Evolutionary conservation across 306 rosid species (phyloP).

Genomic region (Vigna unguiculata): DNA sequence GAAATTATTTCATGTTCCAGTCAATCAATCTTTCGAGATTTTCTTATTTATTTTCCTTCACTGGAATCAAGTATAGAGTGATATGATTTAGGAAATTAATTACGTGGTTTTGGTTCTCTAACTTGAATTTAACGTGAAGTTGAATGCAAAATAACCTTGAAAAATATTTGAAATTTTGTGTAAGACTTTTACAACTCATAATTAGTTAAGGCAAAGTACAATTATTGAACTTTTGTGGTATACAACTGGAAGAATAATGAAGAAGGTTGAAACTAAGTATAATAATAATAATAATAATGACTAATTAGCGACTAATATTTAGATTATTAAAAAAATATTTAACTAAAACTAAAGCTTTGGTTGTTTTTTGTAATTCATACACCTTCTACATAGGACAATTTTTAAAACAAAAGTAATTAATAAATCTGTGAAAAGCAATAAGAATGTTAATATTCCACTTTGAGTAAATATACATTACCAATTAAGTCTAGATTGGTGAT

Average conservation of each 20-base stretch:
- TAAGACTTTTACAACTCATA: neutral
- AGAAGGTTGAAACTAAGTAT: neutral
- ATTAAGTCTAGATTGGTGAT: neutral
- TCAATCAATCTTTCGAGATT: too few species aligned
- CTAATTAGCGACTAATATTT: too few species aligned
- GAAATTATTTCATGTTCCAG: too few species aligned
- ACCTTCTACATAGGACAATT: neutral
- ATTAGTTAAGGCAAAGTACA: neutral
- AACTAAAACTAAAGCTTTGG: neutral
- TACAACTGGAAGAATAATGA: slow-evolving; percentile 5
- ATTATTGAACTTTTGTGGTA: slow-evolving; percentile 1
- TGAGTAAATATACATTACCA: neutral
- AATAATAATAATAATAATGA: too few species aligned
- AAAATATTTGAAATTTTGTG: neutral
- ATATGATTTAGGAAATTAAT: too few species aligned
- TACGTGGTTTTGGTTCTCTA: too few species aligned
- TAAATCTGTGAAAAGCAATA: neutral
- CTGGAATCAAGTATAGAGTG: too few species aligned
- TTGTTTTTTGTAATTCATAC: neutral
- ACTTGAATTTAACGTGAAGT: too few species aligned
- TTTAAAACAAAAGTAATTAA: neutral
- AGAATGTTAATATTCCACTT: neutral
- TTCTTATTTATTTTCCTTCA: too few species aligned
- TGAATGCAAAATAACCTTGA: too few species aligned
- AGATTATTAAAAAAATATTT: too few species aligned